Evolutionary conservation across 1,284 basidiomycete species (phyloP), one percentile per base, ranked within the genome.

Genomic region (Fomitopsis schrenkii): DNA sequence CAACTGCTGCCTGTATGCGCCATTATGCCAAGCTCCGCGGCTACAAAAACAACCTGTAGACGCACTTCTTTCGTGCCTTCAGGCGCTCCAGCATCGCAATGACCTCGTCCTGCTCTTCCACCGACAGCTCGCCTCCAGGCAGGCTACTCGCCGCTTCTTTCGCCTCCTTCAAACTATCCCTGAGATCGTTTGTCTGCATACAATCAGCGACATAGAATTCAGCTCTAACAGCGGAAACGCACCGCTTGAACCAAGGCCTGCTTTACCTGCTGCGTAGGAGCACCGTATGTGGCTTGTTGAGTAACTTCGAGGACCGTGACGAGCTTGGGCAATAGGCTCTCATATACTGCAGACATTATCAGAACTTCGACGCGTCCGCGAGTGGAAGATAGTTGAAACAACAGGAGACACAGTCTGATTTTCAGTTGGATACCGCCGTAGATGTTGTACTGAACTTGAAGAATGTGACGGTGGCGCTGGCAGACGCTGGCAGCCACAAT

Each of bases 231-330:
- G n/a, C 36, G n/a, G 4, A 5, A 14, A 76, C 82, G 60, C 55
- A 88, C 87, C 36, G 86, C 83, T 63, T 86, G 82, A 7, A 89
- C 76, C 9, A 90, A 75, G n/a, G 81, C 79, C 65, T 87, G 86
- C 66, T 82, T 87, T 22, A 81, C 79, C 64, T 85, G 81, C 2
- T 79, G 80, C 10, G 80, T 84, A 8, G 74, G 71, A 1, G 79
- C 75, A 0, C 83, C 84, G 59, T 85, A 81, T 7, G 79, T 22
- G 22, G 48, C 73, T 54, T 77, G 76, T 63, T 85, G 84, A 0
- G 83, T 83, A 38, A 85, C 75, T 64, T 86, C 78, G 10, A 88
- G 74, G 22, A 88, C 77, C 5, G 74, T 68, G 8, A 79, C 77
- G 10, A 88, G 76, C 64, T 86, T 87, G 0, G 76, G 70, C 3